Evolutionary conservation across 345 rosid genomes (phyloP), one percentile per base, ranked within the genome.

Genomic region (Gossypium raimondii): DNA sequence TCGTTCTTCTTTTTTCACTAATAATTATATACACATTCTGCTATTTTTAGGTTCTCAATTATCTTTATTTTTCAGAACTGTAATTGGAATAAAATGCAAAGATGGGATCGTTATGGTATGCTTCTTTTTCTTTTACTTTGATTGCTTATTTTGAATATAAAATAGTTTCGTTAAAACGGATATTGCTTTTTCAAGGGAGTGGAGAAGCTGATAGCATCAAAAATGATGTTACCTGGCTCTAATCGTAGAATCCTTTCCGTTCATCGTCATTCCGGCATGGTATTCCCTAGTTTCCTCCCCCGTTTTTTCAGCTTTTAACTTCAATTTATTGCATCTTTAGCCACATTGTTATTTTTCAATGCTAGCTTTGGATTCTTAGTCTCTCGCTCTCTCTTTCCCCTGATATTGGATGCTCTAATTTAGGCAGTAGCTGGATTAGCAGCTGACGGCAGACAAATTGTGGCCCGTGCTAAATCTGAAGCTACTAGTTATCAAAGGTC

Each of bases 361-460:
- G 17, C n/a, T 43, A 10, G 16, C 17, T 73, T 61, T 48, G 51
- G 22, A 27, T 48, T 25, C 44, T 47, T 43, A 29, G 57, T 57
- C 69, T 73, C 58, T 47, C 24, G 56, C 56, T 41, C 20, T 24
- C 69, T 73, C 9, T 17, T 34, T 4, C 18, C 16, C 16, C 3
- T 56, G 3, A 1, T 41, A 20, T 38, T 41, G 20, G 14, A 72
- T 43, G 2, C 16, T 53, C 44, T 2, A 81, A 43, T 66, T 77
- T 75, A 95, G 99, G 98, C 97, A 79, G 99, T 95, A 75, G 98
- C 98, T 67, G 99, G 99, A 52, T 89, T 95, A 83, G 99, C 99
- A 62, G 99, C 97, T 68, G 98, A 95, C 77, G 99, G 99, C 41
- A 88, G 98, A 65, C 98, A 94, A 75, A 94, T 94, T 68, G 97